Base-by-base conservation (phyloP, 768 basidiomycete species). In the Mycena filopes region DNA sequence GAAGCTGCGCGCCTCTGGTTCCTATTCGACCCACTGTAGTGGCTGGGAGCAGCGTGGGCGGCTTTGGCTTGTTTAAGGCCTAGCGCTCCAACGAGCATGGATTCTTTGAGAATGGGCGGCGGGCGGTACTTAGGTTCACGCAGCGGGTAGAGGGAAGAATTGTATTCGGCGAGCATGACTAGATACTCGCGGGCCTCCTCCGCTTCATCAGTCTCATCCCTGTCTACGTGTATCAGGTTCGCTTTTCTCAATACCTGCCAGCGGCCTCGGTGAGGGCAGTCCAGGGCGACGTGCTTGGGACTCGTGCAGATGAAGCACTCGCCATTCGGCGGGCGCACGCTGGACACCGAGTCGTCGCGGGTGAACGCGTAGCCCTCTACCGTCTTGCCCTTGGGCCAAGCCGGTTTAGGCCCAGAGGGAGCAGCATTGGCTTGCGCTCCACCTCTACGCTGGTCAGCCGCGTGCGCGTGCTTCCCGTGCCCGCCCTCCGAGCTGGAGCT, bases 271-370 rank as follows among this genome's bases (percentile, higher is more conserved):
- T 55, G 54, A 1, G 54, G 23, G 25, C 54, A 55, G 3, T 55
- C 40, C 1, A 8, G 10, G 18, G 54, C 54, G 8, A 43, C n/a
- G 40, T 58, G 56, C 20, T 59, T 59, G 2, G 58, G 58, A 25
- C 58, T 59, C 0, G 58, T 59, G 58, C 58, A 59, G 18, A 59
- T 59, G 21, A 41, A 59, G 28, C 58, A 59, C 25, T 59, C 58
- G 25, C 58, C 48, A 5, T 50, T 57, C 1, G 58, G 58, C 7
- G 38, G 47, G 10, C 48, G 48, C 3, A 29, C 4, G 38, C 58
- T 59, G 18, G 23, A 13, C 2, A 48, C 42, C 21, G 56, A 58
- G 36, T 58, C 47, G 18, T 58, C 56, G 28, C 56, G 20, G n/a
- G 36, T 48, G 36, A 59, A 59, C 3, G 16, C 2, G 58, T 59